Conservation (phyloP, 768 basidiomycete genomes). For the Leucocoprinus sp. region DNA sequence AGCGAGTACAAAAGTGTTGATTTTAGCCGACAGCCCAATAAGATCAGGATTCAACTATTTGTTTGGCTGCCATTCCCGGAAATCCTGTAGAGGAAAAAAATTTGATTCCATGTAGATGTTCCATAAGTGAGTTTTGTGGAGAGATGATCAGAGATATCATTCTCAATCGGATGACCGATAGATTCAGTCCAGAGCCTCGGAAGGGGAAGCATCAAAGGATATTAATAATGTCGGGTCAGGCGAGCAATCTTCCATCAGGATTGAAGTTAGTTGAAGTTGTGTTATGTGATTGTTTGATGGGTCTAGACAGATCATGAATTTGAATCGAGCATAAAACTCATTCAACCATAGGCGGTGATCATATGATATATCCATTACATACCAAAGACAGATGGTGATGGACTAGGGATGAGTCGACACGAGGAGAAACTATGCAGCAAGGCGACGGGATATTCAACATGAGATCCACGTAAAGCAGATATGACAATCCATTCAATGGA, state of each 20-base stretch:
- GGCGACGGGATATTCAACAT: background rate
- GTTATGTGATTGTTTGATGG: background rate
- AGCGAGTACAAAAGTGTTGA: no score
- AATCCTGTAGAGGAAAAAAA: no score
- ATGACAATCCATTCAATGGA: slow-evolving; percentile 1
- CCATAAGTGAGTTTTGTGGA: background rate
- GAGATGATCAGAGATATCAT: background rate
- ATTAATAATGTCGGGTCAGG: slow-evolving; percentile 1
- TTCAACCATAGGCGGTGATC: background rate
- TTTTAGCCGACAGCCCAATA: no score
- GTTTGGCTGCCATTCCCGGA: no score
- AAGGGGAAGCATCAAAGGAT: background rate
- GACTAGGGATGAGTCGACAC: background rate
- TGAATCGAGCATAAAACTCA: background rate
- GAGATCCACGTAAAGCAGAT: background rate
- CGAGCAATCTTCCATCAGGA: background rate
- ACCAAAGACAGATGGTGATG: background rate
- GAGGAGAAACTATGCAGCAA: background rate
- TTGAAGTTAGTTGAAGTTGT: background rate
- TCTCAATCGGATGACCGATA: no score
- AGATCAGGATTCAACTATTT: no score
- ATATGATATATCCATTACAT: background rate
- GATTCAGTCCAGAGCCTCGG: background rate
- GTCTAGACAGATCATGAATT: background rate
- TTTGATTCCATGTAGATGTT: background rate